These are phyloP conservation scores for Ceriops tagal DNA, from an alignment of 345 rosid genomes.

Conservation along the genomic window DNA sequence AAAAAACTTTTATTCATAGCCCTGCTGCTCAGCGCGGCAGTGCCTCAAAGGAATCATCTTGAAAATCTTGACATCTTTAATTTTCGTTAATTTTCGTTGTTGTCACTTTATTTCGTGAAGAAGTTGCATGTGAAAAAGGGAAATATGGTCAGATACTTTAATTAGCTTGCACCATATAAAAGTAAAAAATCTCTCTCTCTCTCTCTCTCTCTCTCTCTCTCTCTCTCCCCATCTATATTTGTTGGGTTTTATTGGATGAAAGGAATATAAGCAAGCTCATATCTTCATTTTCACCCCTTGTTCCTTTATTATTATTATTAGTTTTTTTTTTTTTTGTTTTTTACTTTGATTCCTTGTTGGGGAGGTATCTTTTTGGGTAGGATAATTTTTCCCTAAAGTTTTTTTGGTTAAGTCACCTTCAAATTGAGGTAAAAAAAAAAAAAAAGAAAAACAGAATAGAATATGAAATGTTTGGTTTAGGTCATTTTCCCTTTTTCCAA, in stretches of 20 bases:
- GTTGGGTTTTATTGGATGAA: neutral
- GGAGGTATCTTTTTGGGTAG: conserved; percentile 14
- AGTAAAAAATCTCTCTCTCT: too few species aligned
- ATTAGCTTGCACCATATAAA: too few species aligned
- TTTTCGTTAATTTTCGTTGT: too few species aligned
- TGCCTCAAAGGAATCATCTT: too few species aligned
- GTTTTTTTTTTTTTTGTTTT: neutral
- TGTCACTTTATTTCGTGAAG: too few species aligned
- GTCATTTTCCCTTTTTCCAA: conserved; percentile 30
- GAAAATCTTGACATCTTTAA: too few species aligned
- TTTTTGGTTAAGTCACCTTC: conserved; percentile 29
- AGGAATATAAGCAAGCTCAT: conserved; percentile 7
- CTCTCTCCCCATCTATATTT: too few species aligned
- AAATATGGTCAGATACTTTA: too few species aligned
- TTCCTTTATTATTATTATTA: neutral
- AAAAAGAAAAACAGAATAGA: neutral
- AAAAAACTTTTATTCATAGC: too few species aligned
- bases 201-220: too few species aligned
- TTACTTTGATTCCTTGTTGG: conserved; percentile 1
- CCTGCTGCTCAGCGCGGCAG: too few species aligned
- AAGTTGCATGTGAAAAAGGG: too few species aligned
- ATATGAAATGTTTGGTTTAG: conserved; percentile 30
- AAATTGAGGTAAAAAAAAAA: neutral
- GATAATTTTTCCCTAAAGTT: conserved; percentile 19
- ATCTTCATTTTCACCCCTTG: neutral